Evolutionary conservation across 2,329 filamentous ascomycete genomes (phyloP), one percentile per base, ranked within the genome.

Genomic region (Claviceps paspali): DNA sequence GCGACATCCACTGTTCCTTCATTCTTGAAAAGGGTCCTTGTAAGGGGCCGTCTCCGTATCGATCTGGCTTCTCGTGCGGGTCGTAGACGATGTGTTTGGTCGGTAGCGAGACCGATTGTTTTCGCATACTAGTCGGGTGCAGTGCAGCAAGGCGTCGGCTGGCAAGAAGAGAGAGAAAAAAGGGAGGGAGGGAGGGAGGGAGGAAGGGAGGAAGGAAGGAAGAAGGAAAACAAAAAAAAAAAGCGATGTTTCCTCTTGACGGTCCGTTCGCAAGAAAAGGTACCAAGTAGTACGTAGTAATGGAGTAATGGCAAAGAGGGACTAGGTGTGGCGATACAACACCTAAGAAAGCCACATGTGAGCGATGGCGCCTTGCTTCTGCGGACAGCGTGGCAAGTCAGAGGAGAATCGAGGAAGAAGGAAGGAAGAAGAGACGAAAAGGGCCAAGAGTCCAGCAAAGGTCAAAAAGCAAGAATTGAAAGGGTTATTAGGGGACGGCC

Each of bases 1-100:
- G 74, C 44, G 73, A 69, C 65, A 74, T 73, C 57, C 64, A 70
- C 52, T 64, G 62, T 52, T 67, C 62, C 57, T 72, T 71, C 62
- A 73, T 58, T 48, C 63, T 72, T 57, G 65, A 62, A 54, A 75
- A 56, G 41, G 67, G 57, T 50, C 61, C 61, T 49, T 57, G 53
- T 48, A 64, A 59, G 52, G 60, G 61, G 47, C 63, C 59, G 48
- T 62, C 57, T 49, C 61, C 60, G 61, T 79, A 79, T 50, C 75
- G 70, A 51, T 64, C 70, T 49, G 68, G 67, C 53, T 79, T 79
- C 59, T 79, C 75, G 71, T 73, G 60, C 44, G 71, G 73, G 52
- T 79, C 75, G 67, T 65, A 61, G 49, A 62, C 64, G 52, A 63
- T 57, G 52, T 73, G 68, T 60, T 73, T 61, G 27, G 70, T 76